Evolutionary conservation across 139 green algal genomes (phyloP).

Genomic region (Chlamydomonas applanata): DNA sequence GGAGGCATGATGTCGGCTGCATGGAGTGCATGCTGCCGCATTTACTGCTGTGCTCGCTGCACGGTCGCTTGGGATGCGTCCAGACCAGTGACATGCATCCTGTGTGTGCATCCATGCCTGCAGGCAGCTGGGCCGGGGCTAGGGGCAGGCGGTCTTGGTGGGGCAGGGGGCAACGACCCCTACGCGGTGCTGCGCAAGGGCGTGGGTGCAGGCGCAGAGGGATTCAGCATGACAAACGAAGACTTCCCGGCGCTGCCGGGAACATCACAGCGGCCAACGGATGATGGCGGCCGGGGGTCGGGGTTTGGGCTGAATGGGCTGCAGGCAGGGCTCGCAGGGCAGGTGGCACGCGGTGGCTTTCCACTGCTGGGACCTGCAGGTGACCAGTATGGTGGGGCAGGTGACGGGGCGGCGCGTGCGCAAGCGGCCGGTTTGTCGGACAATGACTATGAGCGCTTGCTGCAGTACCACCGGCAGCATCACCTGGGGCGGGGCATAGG

Average conservation of each 20-base stretch:
- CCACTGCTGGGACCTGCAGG: neutral
- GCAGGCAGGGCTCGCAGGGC: neutral
- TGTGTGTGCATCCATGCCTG: too few relatives aligned
- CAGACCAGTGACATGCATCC: too few relatives aligned
- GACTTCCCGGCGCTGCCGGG: constrained; percentile 43
- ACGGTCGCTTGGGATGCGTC: too few relatives aligned
- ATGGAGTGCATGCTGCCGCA: too few relatives aligned
- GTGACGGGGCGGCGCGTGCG: constrained; percentile 8
- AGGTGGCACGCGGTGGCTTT: neutral
- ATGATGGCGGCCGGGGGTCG: too few relatives aligned
- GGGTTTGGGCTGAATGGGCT: neutral
- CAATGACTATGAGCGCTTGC: constrained; percentile 16
- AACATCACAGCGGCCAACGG: neutral
- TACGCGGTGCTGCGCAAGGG: constrained; percentile 9
- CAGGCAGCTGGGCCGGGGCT: neutral
- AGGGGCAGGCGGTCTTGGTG: constrained; percentile 3
- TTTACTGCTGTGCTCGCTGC: too few relatives aligned
- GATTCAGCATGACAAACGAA: constrained; percentile 39
- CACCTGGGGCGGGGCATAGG: neutral
- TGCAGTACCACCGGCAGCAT: constrained; percentile 31
- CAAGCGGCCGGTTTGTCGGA: neutral
- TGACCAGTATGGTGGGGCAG: neutral
- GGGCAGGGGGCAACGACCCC: neutral
- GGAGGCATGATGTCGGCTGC: too few relatives aligned
- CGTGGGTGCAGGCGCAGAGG: constrained; percentile 4